phyloP scores from a whole-genome alignment of 805 yeast genomes.

The Wickerhamomyces hampshirensis region DNA sequence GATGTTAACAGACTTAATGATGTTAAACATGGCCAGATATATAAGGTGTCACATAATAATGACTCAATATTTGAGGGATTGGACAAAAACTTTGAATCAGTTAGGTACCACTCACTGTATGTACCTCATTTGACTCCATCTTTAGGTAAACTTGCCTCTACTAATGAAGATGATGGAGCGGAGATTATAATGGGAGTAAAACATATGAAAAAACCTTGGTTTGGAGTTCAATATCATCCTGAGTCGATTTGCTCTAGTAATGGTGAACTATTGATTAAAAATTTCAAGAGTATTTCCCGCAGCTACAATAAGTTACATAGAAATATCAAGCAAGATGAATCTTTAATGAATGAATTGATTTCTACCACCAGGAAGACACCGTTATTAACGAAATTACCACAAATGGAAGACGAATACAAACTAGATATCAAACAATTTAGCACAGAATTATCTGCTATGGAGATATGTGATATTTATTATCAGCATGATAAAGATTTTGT shows the following conservation, averaged over 20 bases:
- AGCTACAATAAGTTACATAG: conserved; percentile 21
- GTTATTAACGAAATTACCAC: conserved; percentile 9
- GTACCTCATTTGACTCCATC: conserved; percentile 29
- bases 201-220: conserved; percentile 61
- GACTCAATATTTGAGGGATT: conserved; percentile 38
- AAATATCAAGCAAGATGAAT: conserved; percentile 15
- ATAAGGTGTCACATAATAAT: conserved; percentile 28
- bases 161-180: conserved; percentile 32
- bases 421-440: conserved; percentile 3
- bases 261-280: conserved; percentile 56
- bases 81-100: conserved; percentile 52
- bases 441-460: conserved; percentile 29
- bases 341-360: conserved; percentile 5
- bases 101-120: conserved; percentile 84
- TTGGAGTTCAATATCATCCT: conserved; percentile 96
- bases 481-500: conserved; percentile 41
- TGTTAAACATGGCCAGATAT: conserved; percentile 85
- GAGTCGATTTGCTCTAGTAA: conserved; percentile 81
- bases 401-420: conserved; percentile 1
- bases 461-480: conserved; percentile 46
- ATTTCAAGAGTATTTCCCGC: conserved; percentile 40
- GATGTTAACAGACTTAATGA: conserved; percentile 44
- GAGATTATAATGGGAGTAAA: conserved; percentile 74
- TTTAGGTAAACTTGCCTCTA: conserved; percentile 57
- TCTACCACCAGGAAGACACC: conserved; percentile 13